Evolutionary conservation across 192 early-diverging fungal genomes (phyloP).

Genomic region (Coemansia sp.): DNA sequence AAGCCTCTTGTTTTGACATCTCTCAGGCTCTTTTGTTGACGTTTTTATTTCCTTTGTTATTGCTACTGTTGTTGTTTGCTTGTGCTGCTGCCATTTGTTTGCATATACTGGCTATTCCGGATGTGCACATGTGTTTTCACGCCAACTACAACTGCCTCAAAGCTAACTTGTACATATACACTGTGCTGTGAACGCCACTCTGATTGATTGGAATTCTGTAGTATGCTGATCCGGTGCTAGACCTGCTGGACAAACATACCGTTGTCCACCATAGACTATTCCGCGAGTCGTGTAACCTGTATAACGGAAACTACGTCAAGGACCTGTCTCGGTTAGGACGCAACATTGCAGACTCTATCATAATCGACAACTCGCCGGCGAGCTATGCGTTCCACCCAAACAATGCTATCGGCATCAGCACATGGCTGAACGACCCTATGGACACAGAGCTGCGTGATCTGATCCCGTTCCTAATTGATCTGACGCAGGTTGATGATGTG

Average conservation of each 20-base stretch:
- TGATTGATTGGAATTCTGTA: slow-evolving; percentile 37
- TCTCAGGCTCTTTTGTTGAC: neutral
- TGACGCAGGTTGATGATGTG: slow-evolving; percentile 87
- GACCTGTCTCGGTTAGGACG: slow-evolving; percentile 89
- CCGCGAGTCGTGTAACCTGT: slow-evolving; percentile 91
- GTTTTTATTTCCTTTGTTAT: neutral
- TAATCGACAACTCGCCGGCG: slow-evolving; percentile 96
- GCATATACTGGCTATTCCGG: neutral
- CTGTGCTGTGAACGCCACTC: neutral
- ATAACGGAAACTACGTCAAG: slow-evolving; percentile 98
- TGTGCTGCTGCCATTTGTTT: slow-evolving; percentile 7
- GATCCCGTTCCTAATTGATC: slow-evolving; percentile 90
- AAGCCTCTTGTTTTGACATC: neutral
- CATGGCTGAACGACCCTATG: slow-evolving; percentile 96
- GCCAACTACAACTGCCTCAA: neutral
- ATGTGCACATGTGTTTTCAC: neutral
- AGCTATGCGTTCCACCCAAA: slow-evolving; percentile 93
- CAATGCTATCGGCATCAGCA: slow-evolving; percentile 94
- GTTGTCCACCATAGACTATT: slow-evolving; percentile 93
- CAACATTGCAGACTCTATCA: slow-evolving; percentile 78
- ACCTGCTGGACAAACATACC: slow-evolving; percentile 80
- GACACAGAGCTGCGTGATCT: slow-evolving; percentile 95
- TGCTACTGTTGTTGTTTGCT: neutral
- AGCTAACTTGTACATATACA: too few relatives aligned
- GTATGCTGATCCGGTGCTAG: slow-evolving; percentile 98